Evolutionary conservation across 139 green algal genomes (phyloP).

Genomic region (Prasinococcaceae sp.): DNA sequence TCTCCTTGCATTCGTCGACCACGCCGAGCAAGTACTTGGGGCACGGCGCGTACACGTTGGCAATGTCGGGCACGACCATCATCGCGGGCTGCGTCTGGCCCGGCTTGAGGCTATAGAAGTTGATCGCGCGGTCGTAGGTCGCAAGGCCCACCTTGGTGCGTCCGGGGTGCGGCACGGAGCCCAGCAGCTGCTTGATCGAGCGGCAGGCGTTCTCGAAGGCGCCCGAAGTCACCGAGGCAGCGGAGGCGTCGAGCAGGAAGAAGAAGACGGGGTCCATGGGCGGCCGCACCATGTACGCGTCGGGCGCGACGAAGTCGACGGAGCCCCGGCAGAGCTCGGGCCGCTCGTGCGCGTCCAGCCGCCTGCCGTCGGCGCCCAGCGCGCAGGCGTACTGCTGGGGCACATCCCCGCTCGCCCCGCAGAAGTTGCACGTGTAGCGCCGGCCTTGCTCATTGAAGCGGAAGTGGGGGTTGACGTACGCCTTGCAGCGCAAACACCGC

Average conservation of each 20-base stretch:
- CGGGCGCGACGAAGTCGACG: conserved; percentile 81
- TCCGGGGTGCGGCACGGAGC: conserved; percentile 40
- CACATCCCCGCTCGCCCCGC: conserved; percentile 29
- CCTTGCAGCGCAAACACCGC: conserved; percentile 80
- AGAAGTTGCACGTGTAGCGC: conserved; percentile 86
- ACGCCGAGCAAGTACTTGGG: conserved; percentile 60
- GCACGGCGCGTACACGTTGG: conserved; percentile 71
- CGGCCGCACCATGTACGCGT: conserved; percentile 74
- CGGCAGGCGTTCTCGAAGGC: conserved; percentile 32
- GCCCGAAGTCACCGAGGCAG: conserved; percentile 38
- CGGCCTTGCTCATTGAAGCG: conserved; percentile 69
- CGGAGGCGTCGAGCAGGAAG: conserved; percentile 74
- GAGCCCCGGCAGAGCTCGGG: conserved; percentile 71
- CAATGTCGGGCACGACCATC: conserved; percentile 76
- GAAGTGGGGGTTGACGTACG: conserved; percentile 97
- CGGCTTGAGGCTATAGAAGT: conserved; percentile 80
- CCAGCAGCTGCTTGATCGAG: conserved; percentile 40
- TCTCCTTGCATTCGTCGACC: conserved; percentile 39
- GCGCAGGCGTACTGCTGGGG: too few species aligned
- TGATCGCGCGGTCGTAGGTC: conserved; percentile 60
- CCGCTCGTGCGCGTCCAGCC: conserved; percentile 55
- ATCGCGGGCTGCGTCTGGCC: conserved; percentile 38
- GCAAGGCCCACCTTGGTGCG: conserved; percentile 61
- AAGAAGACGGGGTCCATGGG: conserved; percentile 74
- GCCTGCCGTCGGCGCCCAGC: conserved; percentile 48